Percentiles rank a stretch among this genome's conserved stretches.
Evolutionary conservation across 129 eudicot species (phyloP).

Genomic region (Chrysanthemum lavandulifolium): DNA sequence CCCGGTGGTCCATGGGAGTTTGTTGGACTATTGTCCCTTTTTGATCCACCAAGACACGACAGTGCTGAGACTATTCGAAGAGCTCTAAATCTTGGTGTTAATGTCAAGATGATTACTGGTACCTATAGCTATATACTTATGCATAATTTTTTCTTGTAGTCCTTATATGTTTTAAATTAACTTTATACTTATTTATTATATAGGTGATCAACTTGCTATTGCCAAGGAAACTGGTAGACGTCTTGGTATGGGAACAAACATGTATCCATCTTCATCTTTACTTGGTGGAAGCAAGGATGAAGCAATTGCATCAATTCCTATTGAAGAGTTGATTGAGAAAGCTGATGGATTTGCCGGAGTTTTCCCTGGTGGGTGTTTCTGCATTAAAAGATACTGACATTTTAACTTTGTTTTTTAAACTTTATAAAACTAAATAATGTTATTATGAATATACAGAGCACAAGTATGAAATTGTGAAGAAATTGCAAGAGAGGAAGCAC

Average conservation of each 20-base stretch:
- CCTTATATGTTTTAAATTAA: background rate
- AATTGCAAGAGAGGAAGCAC: conserved; percentile 71
- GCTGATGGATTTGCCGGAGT: conserved; percentile 83
- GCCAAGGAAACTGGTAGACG: conserved; percentile 69
- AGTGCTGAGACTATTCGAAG: conserved; percentile 65
- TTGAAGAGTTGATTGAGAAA: conserved; percentile 66
- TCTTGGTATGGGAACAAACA: conserved; percentile 73
- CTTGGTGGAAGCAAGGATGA: conserved; percentile 67
- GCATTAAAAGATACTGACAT: background rate
- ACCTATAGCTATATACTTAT: background rate
- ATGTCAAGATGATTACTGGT: conserved; percentile 85
- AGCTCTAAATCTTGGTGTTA: conserved; percentile 79
- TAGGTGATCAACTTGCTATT: conserved; percentile 79
- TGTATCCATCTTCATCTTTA: conserved; percentile 69
- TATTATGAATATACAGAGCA: conserved; percentile 45
- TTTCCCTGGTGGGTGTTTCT: conserved; percentile 52
- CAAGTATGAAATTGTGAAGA: conserved; percentile 79
- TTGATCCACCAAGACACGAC: conserved; percentile 80
- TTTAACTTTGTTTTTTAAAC: background rate
- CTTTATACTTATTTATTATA: background rate
- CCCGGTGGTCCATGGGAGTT: conserved; percentile 68
- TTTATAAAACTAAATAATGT: background rate
- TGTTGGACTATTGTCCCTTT: conserved; percentile 64
- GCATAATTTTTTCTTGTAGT: background rate
- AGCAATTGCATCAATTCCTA: conserved; percentile 53